A percentile compares a stretch with the other conserved stretches of the same genome.
Evolutionary conservation across 176 grass and related monocot genomes (phyloP).

Genomic region (Triticum aestivum): IWGSC_CS_RefSeq_v2.1 NC_057809.1:86189033-86189532

Average conservation of each 20-base stretch:
- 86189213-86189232: neutral
- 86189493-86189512: neutral
- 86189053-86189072: slow-evolving; percentile 97
- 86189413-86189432: neutral
- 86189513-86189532: neutral
- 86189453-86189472: neutral
- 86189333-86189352: slow-evolving; percentile 8
- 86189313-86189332: neutral
- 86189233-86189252: neutral
- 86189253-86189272: neutral
- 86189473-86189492: neutral
- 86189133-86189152: slow-evolving; percentile 33
- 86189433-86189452: neutral
- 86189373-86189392: neutral
- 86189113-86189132: slow-evolving; percentile 77
- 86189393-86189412: neutral
- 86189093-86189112: slow-evolving; percentile 87
- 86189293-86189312: neutral
- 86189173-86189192: neutral
- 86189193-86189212: neutral
- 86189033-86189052: slow-evolving; percentile 85
- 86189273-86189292: neutral
- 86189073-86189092: slow-evolving; percentile 94
- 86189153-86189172: neutral
- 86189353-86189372: neutral